Evolutionary conservation across 2,329 filamentous ascomycete genomes (phyloP).

Genomic region (Aspergillus transmontanensis): DNA sequence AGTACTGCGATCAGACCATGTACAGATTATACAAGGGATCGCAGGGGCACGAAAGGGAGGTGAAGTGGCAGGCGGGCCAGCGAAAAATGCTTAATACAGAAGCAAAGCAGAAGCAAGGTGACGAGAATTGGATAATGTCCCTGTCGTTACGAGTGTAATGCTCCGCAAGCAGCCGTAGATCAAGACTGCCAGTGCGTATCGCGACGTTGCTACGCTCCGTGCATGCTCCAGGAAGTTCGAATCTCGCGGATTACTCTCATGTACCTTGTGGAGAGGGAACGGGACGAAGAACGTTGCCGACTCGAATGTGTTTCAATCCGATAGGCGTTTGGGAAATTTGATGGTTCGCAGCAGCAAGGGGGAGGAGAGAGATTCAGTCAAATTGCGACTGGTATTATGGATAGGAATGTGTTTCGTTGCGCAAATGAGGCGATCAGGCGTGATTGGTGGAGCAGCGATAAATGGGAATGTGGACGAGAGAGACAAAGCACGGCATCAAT

Average conservation of each 20-base stretch:
- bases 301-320: slow-evolving; percentile 24
- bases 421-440: slow-evolving; percentile 28
- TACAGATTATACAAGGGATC: slow-evolving; percentile 33
- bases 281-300: slow-evolving; percentile 26
- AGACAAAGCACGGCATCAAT: slow-evolving; percentile 40
- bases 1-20: slow-evolving; percentile 31
- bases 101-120: slow-evolving; percentile 36
- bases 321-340: slow-evolving; percentile 31
- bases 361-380: slow-evolving; percentile 26
- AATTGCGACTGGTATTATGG: slow-evolving; percentile 26
- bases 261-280: slow-evolving; percentile 32
- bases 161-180: slow-evolving; percentile 29
- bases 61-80: slow-evolving; percentile 22
- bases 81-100: slow-evolving; percentile 29
- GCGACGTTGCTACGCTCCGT: slow-evolving; percentile 44
- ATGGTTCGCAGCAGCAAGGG: slow-evolving; percentile 39
- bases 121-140: slow-evolving; percentile 34
- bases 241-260: slow-evolving; percentile 41
- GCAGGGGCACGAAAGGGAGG: slow-evolving; percentile 30
- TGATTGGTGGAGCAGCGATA: slow-evolving; percentile 37
- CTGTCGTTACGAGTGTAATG: slow-evolving; percentile 38
- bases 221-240: slow-evolving; percentile 45
- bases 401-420: slow-evolving; percentile 39
- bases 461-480: slow-evolving; percentile 37
- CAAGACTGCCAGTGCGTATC: slow-evolving; percentile 29